Evolutionary conservation across 108 stramenopile species (phyloP).

Genomic region (Nitzschia sp.): DNA sequence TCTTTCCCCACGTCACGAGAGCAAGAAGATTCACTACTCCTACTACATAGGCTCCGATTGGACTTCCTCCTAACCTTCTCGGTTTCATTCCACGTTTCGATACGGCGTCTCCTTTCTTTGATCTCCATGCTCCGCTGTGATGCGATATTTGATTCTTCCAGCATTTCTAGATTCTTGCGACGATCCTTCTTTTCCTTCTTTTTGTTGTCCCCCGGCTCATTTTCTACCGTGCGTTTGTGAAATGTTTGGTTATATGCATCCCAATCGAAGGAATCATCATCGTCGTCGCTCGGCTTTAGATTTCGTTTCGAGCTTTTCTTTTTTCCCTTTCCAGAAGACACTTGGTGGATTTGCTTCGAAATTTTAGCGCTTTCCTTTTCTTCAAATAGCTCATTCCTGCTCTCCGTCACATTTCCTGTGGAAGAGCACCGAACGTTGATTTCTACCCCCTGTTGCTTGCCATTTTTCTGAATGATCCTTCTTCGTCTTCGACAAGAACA

Average conservation of each 20-base stretch:
- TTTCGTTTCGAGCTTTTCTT: background rate
- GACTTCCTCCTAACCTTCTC: background rate
- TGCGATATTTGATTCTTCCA: background rate
- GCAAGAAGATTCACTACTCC: background rate
- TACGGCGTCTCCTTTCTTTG: background rate
- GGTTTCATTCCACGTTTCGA: background rate
- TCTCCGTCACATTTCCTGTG: background rate
- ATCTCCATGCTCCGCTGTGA: background rate
- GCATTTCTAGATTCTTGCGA: no score
- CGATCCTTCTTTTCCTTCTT: background rate
- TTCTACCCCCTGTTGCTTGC: background rate
- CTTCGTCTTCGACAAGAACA: background rate
- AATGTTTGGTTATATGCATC: background rate
- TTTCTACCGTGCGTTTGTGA: background rate
- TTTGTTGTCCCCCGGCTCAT: background rate
- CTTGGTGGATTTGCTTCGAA: background rate
- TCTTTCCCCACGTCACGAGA: background rate
- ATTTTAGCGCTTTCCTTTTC: background rate
- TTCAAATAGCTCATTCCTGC: background rate
- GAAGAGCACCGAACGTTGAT: background rate
- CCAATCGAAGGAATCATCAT: background rate
- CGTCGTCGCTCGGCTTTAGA: background rate
- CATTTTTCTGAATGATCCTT: background rate
- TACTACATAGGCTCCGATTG: constrained; percentile 1
- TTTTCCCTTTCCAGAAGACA: background rate